Evolutionary conservation across 495 filamentous ascomycete species (phyloP).

Genomic region (Hypoxylon lienhwacheense): DNA sequence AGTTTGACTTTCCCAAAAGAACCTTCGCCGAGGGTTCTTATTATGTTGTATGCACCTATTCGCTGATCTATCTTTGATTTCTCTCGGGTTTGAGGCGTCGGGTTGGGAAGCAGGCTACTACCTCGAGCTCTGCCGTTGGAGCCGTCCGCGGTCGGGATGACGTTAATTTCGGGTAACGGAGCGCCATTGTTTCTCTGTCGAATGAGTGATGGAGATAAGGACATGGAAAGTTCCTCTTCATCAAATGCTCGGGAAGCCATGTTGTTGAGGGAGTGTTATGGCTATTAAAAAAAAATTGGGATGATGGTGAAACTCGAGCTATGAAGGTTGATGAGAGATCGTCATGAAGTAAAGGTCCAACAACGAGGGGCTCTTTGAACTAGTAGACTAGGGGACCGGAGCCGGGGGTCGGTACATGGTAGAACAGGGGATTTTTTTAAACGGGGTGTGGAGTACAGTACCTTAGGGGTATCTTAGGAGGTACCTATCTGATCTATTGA

Average conservation of each 20-base stretch:
- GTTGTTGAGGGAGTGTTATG: slow-evolving; percentile 21
- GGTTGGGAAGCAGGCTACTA: slow-evolving; percentile 36
- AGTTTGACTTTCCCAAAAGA: slow-evolving; percentile 99
- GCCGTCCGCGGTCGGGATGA: slow-evolving; percentile 43
- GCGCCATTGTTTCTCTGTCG: slow-evolving; percentile 50
- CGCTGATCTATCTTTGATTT: slow-evolving; percentile 67
- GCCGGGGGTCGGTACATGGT: slow-evolving; percentile 8
- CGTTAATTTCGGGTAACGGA: slow-evolving; percentile 37
- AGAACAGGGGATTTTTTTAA: not conserved
- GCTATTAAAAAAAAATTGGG: not conserved
- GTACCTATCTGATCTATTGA: too few relatives aligned
- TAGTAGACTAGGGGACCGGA: slow-evolving; percentile 23
- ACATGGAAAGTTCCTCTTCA: slow-evolving; percentile 91
- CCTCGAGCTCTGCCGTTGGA: slow-evolving; percentile 42
- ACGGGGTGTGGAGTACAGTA: slow-evolving; percentile 12
- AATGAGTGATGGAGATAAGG: slow-evolving; percentile 67
- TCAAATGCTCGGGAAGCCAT: slow-evolving; percentile 66
- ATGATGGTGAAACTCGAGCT: too few relatives aligned
- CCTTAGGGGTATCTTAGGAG: too few relatives aligned
- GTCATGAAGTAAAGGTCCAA: slow-evolving; percentile 31
- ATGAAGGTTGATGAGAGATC: slow-evolving; percentile 31
- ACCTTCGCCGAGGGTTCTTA: slow-evolving; percentile 91
- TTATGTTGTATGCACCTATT: slow-evolving; percentile 85
- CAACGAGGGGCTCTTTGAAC: slow-evolving; percentile 32
- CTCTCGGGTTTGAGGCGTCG: slow-evolving; percentile 42